Conservation (phyloP, 2,329 filamentous ascomycete species). For the Colletotrichum sp. region DNA sequence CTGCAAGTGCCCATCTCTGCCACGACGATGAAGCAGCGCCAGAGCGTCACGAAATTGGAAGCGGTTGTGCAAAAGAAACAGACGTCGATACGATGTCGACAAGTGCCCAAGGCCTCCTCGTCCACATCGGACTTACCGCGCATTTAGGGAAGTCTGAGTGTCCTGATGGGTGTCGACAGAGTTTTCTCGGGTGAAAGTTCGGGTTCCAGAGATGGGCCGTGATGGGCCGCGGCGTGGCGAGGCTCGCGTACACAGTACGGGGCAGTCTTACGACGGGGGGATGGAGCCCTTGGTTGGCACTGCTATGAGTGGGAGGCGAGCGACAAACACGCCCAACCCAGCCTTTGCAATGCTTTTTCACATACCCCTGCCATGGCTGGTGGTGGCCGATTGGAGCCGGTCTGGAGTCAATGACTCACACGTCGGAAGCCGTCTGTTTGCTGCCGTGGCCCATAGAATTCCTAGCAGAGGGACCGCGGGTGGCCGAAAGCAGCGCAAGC, state of each 20-base stretch:
- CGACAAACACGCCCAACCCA: constrained; percentile 6
- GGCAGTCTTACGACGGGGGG: neutral
- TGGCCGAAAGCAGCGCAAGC: constrained; percentile 18
- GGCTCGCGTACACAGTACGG: constrained; percentile 18
- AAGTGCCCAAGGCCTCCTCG: too few species aligned
- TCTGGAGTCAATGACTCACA: constrained; percentile 23
- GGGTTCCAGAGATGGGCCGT: neutral
- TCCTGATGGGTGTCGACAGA: constrained; percentile 2
- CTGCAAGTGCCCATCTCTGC: constrained; percentile 13
- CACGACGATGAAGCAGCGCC: neutral
- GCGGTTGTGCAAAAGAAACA: neutral
- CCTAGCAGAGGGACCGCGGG: neutral
- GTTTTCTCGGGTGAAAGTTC: constrained; percentile 14
- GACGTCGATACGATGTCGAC: neutral
- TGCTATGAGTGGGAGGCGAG: neutral
- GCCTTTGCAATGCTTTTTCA: constrained; percentile 11
- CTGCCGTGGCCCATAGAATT: constrained; percentile 16
- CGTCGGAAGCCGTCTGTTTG: constrained; percentile 18
- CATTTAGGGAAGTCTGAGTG: neutral
- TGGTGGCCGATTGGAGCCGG: constrained; percentile 11
- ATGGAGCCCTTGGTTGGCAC: neutral
- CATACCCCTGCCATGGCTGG: neutral
- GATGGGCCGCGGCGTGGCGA: constrained; percentile 17
- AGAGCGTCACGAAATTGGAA: neutral
- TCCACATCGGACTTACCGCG: neutral